Evolutionary conservation across 2,329 filamentous ascomycete species (phyloP), one percentile per base, ranked within the genome.

Genomic region (Pestalotiopsis sp.): DNA sequence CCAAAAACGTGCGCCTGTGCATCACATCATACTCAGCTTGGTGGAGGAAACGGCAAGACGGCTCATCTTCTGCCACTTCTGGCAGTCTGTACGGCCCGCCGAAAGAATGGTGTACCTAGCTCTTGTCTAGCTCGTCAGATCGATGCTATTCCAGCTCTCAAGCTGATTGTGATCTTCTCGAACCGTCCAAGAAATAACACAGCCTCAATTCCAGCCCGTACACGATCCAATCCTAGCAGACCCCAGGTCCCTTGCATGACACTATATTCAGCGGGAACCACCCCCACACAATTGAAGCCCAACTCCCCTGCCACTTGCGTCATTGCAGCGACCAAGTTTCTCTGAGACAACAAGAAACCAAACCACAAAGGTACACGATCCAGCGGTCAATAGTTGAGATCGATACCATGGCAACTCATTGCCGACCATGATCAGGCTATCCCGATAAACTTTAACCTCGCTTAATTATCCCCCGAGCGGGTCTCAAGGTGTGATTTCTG

Each of bases 401-500:
- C 45, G 5, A 52, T 52, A 52, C 45, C 7, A 52, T 52, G 45
- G n/a, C 45, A n/a, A 9, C 20, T 52, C 20, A 52, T 52, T 52
- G 45, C 45, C 20, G 45, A 52, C 45, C 45, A 52, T 52, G 17
- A n/a, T 13, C 6, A n/a, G 45, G n/a, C 17, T 52, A 23, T 52
- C 6, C 45, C 45, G 45, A 52, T 23, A 52, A 52, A 4, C 45
- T 52, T 52, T 17, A n/a, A 9, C n/a, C 14, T 52, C 45, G 45
- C 45, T 17, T 52, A 62, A 20, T 4, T 23, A 62, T 41, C 31
- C 59, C 36, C 31, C 31, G 59, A 36, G 59, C 25, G 27, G 27
- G 31, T 36, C 31, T 31, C 59, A 36, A 39, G 59, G 59, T 62
- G 27, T 62, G 25, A 62, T 62, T 36, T 62, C 59, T 62, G 59